phyloP scores from a whole-genome alignment of 345 rosid species.

The Arabidopsis suecica region DNA sequence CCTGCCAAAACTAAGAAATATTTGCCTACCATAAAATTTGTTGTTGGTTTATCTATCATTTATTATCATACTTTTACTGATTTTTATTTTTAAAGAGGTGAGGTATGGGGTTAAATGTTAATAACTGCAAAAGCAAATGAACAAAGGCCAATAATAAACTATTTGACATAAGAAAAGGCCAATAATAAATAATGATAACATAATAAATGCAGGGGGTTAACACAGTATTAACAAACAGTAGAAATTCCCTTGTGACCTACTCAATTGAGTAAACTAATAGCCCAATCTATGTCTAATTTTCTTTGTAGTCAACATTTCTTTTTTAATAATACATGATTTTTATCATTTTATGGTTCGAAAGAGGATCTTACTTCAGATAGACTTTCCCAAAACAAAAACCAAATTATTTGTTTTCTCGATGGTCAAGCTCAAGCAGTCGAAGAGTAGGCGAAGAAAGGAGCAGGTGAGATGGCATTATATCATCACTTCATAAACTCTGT shows the following conservation, averaged over 20 bases:
- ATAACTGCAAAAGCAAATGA: conserved; percentile 30
- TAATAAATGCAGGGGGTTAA: conserved; percentile 28
- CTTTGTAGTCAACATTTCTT: conserved; percentile 6
- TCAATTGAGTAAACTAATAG: conserved; percentile 27
- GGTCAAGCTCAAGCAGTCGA: conserved; percentile 36
- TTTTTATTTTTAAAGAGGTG: conserved; percentile 17
- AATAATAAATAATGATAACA: conserved; percentile 22
- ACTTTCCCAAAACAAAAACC: conserved; percentile 20
- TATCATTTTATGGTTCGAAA: neutral
- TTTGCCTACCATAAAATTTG: neutral
- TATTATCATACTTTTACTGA: conserved; percentile 4
- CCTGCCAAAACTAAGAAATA: neutral
- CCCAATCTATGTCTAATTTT: conserved; percentile 30
- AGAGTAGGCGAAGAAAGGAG: conserved; percentile 26
- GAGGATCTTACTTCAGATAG: conserved; percentile 31
- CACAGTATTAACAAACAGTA: conserved; percentile 36
- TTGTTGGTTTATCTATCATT: conserved; percentile 13
- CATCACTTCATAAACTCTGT: conserved; percentile 16
- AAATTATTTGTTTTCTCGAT: conserved; percentile 29
- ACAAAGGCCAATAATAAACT: neutral
- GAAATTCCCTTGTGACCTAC: conserved; percentile 29
- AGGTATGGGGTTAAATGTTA: conserved; percentile 16
- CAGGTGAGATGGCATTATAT: conserved; percentile 28
- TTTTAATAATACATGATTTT: neutral
- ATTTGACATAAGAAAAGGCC: conserved; percentile 9